Evolutionary conservation across 768 basidiomycete genomes (phyloP).

Genomic region (Kwoniella sp.): DNA sequence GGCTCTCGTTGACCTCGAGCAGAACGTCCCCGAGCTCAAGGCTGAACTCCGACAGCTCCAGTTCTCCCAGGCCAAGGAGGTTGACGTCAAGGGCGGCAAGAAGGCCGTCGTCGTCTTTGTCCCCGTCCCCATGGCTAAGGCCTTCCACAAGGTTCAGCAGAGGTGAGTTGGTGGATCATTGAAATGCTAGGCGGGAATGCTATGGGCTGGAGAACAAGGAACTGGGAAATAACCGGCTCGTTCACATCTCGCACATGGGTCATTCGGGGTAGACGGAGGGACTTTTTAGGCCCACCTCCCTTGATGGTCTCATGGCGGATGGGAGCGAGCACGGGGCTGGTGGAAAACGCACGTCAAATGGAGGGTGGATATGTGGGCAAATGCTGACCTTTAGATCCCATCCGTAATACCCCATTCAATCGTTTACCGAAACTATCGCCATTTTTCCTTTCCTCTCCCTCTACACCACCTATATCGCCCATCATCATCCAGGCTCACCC

Average conservation of each 20-base stretch:
- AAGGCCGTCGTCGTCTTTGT: conserved; percentile 99
- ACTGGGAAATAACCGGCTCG: conserved; percentile 3
- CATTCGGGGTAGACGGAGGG: conserved; percentile 50
- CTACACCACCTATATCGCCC: conserved; percentile 11
- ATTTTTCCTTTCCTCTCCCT: background rate
- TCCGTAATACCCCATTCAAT: background rate
- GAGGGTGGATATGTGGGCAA: conserved; percentile 9
- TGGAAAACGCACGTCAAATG: conserved; percentile 4
- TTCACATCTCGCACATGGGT: background rate
- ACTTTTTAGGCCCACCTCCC: conserved; percentile 57
- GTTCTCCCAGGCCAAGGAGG: conserved; percentile 97
- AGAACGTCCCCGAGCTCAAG: conserved; percentile 98
- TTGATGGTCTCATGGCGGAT: conserved; percentile 26
- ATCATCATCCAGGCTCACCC: conserved; percentile 84
- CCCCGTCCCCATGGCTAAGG: conserved; percentile 94
- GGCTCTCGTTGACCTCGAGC: conserved; percentile 95
- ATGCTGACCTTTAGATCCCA: conserved; percentile 13
- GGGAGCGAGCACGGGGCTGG: conserved; percentile 15
- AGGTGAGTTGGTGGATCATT: conserved; percentile 63
- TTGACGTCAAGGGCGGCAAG: conserved; percentile 98
- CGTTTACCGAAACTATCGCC: background rate
- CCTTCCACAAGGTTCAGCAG: conserved; percentile 96
- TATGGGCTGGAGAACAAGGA: background rate
- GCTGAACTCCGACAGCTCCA: conserved; percentile 90
- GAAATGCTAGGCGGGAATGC: no score